These are phyloP conservation scores for Trichophyton rubrum DNA, from an alignment of 2,329 filamentous ascomycete genomes.

Conservation along the genomic window DNA sequence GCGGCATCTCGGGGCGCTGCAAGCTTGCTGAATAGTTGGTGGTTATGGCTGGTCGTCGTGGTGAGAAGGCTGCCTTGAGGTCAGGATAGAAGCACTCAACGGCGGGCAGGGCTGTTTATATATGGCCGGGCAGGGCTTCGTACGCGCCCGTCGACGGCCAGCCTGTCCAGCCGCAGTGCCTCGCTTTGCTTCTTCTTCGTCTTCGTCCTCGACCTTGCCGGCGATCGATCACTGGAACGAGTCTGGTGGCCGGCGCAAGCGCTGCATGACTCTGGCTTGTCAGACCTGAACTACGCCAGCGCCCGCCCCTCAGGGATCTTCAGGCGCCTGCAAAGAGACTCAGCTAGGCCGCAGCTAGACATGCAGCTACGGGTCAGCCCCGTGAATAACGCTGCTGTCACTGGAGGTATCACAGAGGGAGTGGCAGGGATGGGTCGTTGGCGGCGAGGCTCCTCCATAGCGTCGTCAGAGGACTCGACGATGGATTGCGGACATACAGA, in stretches of 20 bases:
- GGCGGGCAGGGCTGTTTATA: neutral
- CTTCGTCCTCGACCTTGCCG: neutral
- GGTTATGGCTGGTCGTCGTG: neutral
- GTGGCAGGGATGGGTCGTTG: neutral
- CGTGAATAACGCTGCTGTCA: neutral
- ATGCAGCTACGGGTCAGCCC: neutral
- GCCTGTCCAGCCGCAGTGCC: neutral
- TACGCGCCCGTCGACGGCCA: neutral
- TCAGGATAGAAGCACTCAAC: neutral
- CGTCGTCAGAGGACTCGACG: too few relatives aligned
- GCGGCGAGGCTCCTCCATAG: too few relatives aligned
- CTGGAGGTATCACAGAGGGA: neutral
- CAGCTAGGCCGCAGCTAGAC: neutral
- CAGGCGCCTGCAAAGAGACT: neutral
- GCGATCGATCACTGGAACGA: neutral
- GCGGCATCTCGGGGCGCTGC: neutral
- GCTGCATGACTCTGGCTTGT: neutral
- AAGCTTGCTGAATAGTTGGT: neutral
- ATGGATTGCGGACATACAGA: neutral
- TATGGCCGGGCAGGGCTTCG: neutral
- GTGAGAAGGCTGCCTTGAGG: neutral
- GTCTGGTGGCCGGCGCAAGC: neutral
- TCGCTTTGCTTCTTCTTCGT: neutral
- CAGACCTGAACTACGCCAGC: neutral
- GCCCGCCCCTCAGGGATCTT: neutral